These are phyloP conservation scores for Aotearoamyces nothofagi DNA, from an alignment of 2,329 filamentous ascomycete species.

Conservation along the genomic window DNA sequence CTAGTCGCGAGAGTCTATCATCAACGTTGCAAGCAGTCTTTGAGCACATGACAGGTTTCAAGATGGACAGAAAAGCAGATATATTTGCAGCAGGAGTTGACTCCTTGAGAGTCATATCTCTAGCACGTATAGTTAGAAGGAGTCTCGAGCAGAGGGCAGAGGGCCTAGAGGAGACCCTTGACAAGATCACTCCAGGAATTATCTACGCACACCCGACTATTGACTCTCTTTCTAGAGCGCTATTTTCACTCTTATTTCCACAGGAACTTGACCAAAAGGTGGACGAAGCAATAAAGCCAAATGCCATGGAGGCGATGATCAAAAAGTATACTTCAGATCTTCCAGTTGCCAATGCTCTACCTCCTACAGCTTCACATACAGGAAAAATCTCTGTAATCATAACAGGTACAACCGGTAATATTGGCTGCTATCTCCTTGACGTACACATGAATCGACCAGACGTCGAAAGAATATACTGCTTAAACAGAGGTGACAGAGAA, in stretches of 20 bases:
- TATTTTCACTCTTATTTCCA: not conserved
- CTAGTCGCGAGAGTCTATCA: no score
- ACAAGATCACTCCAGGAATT: not conserved
- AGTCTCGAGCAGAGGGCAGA: no score
- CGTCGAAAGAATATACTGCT: constrained; percentile 27
- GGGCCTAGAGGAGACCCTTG: no score
- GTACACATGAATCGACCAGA: constrained; percentile 17
- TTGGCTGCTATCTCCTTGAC: constrained; percentile 30
- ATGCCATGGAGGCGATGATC: not conserved
- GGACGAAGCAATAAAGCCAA: no score
- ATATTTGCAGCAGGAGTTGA: no score
- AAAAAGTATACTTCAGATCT: not conserved
- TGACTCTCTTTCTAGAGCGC: not conserved
- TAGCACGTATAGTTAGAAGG: no score
- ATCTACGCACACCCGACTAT: constrained; percentile 3
- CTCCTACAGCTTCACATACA: no score
- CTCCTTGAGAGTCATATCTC: no score
- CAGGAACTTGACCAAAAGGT: not conserved
- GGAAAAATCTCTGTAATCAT: constrained; percentile 15
- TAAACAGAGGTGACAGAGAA: constrained; percentile 22
- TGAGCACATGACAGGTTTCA: no score
- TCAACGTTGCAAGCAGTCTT: no score
- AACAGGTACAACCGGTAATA: constrained; percentile 30
- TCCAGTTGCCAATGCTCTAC: not conserved
- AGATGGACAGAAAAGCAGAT: no score